Conservation (phyloP, 2,329 filamentous ascomycete species). For the Rhynchosporium secalis region DNA sequence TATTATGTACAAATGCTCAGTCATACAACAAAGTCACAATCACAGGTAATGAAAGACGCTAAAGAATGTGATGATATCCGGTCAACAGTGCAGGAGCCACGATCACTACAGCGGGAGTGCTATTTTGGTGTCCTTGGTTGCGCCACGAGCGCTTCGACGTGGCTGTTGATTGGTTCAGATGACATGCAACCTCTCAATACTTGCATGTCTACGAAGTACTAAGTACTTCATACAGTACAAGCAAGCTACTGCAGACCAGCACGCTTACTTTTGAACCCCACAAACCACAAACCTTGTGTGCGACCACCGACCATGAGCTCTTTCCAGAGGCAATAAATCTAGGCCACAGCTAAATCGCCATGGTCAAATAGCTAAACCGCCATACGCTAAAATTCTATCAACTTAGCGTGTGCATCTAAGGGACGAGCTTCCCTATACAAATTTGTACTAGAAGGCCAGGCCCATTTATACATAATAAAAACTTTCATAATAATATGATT, state of each 20-base stretch:
- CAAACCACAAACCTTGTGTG: background rate
- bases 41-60: constrained; percentile 11
- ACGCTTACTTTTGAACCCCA: constrained; percentile 11
- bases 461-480: too few relatives aligned
- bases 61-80: constrained; percentile 4
- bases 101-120: background rate
- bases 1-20: constrained; percentile 8
- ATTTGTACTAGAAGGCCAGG: too few relatives aligned
- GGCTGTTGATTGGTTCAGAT: constrained; percentile 5
- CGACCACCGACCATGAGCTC: background rate
- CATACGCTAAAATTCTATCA: too few relatives aligned
- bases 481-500: too few relatives aligned
- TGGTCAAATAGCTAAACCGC: too few relatives aligned
- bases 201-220: background rate
- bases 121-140: background rate
- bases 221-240: too few relatives aligned
- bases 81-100: constrained; percentile 3
- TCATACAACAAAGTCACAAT: constrained; percentile 3
- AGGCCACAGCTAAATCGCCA: too few relatives aligned
- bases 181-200: background rate
- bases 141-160: constrained; percentile 10
- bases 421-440: too few relatives aligned
- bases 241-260: too few relatives aligned
- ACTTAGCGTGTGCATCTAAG: too few relatives aligned
- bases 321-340: background rate